These are phyloP conservation scores for Syzygium grande DNA, from an alignment of 345 rosid species.

Conservation along the genomic window DNA sequence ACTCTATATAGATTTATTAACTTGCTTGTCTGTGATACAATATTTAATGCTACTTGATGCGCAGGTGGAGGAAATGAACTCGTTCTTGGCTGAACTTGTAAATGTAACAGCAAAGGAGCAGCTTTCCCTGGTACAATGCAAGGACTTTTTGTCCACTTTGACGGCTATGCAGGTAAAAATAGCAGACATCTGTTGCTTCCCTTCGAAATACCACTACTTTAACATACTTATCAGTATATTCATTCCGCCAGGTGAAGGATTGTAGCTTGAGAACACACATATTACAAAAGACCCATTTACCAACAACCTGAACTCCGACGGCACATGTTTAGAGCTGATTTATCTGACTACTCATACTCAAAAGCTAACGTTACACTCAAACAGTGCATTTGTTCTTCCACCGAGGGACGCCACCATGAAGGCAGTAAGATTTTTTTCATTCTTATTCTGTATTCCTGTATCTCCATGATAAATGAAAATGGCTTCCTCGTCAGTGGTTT, in stretches of 20 bases:
- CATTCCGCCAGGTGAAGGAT: constrained; percentile 50
- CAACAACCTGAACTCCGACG: constrained; percentile 13
- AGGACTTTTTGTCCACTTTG: constrained; percentile 52
- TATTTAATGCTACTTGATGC: neutral
- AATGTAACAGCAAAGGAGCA: constrained; percentile 59
- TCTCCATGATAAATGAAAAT: neutral
- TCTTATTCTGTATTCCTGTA: neutral
- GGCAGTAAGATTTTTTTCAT: constrained; percentile 14
- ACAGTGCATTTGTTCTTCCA: constrained; percentile 17
- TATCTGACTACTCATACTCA: constrained; percentile 43
- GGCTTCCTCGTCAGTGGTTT: constrained; percentile 7
- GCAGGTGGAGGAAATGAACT: constrained; percentile 78
- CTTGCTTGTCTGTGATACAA: neutral
- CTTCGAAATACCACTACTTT: neutral
- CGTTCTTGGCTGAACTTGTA: constrained; percentile 52
- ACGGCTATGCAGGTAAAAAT: constrained; percentile 71
- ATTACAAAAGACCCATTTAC: constrained; percentile 50
- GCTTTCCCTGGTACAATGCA: constrained; percentile 58
- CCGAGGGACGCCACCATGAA: constrained; percentile 18
- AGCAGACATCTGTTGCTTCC: neutral
- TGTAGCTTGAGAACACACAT: constrained; percentile 88
- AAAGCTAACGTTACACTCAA: constrained; percentile 39
- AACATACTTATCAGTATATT: neutral
- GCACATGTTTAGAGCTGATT: constrained; percentile 51
- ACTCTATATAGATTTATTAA: neutral